phyloP scores from a whole-genome alignment of 441 rosid species.

The Macaranga tanarius region DNA sequence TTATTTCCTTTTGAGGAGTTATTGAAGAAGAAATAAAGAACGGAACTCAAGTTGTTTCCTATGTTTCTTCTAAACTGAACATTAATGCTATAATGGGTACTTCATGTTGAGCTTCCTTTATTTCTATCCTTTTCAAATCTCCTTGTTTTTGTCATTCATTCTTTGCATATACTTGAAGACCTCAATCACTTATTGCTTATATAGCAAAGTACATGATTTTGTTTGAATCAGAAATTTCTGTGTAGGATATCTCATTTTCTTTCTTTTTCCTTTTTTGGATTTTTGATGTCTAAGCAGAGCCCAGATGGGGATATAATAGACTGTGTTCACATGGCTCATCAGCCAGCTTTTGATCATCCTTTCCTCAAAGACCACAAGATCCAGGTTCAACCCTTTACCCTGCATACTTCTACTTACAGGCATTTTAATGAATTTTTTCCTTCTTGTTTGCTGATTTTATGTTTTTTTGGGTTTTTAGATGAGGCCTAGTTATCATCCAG shows the following conservation, averaged over 20 bases:
- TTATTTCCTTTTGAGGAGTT: slow-evolving; percentile 29
- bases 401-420: neutral
- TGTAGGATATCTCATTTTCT: slow-evolving; percentile 9
- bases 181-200: neutral
- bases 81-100: slow-evolving; percentile 15
- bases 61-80: slow-evolving; percentile 10
- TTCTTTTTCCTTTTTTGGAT: slow-evolving; percentile 9
- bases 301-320: slow-evolving; percentile 95
- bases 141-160: neutral
- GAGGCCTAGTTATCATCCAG: slow-evolving; percentile 86
- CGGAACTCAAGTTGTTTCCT: neutral
- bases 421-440: neutral
- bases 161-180: neutral
- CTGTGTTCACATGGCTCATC: slow-evolving; percentile 78
- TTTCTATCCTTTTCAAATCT: neutral
- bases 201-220: neutral
- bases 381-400: slow-evolving; percentile 51
- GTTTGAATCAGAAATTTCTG: slow-evolving; percentile 15
- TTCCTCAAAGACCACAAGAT: slow-evolving; percentile 96
- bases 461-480: slow-evolving; percentile 38
- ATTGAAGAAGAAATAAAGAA: slow-evolving; percentile 24
- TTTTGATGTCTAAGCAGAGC: slow-evolving; percentile 54
- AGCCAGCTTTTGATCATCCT: slow-evolving; percentile 98
- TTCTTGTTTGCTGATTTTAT: slow-evolving; percentile 3
- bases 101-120: neutral